Conservation (phyloP, 306 rosid species). For the Vicia faba region DNA sequence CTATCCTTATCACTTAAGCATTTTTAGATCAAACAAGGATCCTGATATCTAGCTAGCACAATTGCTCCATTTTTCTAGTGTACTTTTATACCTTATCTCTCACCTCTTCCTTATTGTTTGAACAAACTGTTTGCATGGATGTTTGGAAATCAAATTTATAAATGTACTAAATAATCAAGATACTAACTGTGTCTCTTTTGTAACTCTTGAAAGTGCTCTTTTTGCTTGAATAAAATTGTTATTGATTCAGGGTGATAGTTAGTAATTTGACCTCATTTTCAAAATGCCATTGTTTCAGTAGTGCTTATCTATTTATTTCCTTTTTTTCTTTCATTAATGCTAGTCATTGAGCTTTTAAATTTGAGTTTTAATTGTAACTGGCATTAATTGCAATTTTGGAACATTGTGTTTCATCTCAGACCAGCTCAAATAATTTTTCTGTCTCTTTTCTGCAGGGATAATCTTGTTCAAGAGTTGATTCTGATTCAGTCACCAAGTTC, state of each 20-base stretch:
- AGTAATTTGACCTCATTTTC: not conserved
- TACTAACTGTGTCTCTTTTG: not conserved
- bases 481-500: slow-evolving; percentile 5
- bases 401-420: slow-evolving; percentile 2
- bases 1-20: not conserved
- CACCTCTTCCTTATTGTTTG: not conserved
- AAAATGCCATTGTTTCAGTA: not conserved
- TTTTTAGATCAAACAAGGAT: slow-evolving; percentile 8
- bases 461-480: slow-evolving; percentile 18
- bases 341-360: not conserved
- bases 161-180: not conserved
- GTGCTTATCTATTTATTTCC: not conserved
- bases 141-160: slow-evolving; percentile 5
- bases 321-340: not conserved
- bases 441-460: slow-evolving; percentile 26
- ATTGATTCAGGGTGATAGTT: not conserved
- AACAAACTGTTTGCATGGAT: not conserved
- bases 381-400: slow-evolving; percentile 4
- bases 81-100: not conserved
- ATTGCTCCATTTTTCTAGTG: not conserved
- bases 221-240: not conserved
- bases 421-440: slow-evolving; percentile 8
- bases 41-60: not conserved
- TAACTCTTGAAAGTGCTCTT: no score
- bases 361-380: slow-evolving; percentile 4